These are phyloP conservation scores for Barnettozyma californica DNA, from an alignment of 805 yeast species.

Conservation along the genomic window DNA sequence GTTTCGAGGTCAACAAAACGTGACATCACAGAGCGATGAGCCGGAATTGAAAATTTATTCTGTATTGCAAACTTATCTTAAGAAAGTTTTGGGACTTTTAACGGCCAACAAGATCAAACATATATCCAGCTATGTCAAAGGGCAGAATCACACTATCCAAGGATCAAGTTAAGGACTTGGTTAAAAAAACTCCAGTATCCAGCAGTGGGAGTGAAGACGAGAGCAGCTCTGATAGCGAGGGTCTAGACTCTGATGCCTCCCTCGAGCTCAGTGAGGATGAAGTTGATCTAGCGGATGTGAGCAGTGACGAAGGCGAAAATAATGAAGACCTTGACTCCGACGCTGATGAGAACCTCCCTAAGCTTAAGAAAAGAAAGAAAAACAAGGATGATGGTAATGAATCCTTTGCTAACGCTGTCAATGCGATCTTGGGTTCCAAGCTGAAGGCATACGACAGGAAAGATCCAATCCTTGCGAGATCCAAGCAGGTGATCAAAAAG, in stretches of 20 bases:
- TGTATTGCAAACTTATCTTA: not conserved
- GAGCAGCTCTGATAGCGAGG: conserved; percentile 9
- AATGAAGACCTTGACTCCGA: conserved; percentile 25
- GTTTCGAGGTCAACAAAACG: conserved; percentile 1
- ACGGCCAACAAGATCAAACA: not conserved
- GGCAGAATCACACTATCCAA: conserved; percentile 5
- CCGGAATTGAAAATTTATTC: conserved; percentile 3
- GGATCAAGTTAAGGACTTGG: conserved; percentile 5
- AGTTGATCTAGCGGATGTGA: conserved; percentile 6
- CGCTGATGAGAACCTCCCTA: conserved; percentile 36
- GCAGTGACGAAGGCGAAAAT: conserved; percentile 10
- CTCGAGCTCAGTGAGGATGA: conserved; percentile 11
- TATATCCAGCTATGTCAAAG: conserved; percentile 2
- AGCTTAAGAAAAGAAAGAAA: conserved; percentile 50
- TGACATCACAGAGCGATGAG: conserved; percentile 7
- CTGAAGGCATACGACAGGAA: conserved; percentile 83
- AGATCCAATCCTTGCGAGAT: conserved; percentile 89
- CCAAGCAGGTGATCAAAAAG: conserved; percentile 61
- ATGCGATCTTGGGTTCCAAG: conserved; percentile 76
- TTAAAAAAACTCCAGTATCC: conserved; percentile 3
- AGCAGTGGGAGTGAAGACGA: conserved; percentile 11
- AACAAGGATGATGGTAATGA: conserved; percentile 66
- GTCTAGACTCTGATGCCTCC: conserved; percentile 10
- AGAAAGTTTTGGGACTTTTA: not conserved
- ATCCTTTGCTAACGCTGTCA: conserved; percentile 76